Evolutionary conservation across 2,329 filamentous ascomycete species (phyloP), one percentile per base, ranked within the genome.

Genomic region (Fusarium penzigii): DNA sequence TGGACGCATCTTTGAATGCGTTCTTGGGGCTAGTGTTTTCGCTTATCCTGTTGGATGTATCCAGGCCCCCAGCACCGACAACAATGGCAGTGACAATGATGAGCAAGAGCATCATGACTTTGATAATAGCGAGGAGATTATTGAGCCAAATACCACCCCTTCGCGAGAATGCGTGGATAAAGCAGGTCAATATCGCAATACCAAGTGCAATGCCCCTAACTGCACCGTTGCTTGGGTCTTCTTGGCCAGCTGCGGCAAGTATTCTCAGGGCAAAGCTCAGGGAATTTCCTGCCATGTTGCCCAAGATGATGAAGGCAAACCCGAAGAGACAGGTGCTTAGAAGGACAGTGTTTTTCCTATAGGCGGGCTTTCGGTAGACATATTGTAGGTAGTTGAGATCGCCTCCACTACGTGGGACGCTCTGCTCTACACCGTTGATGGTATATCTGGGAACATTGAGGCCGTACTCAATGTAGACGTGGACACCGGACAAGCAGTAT

Each of bases 381-480:
- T 75, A 78, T 61, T 79, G 74, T 14, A 80, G 71, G 64, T 78
- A 79, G 56, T 78, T 76, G 50, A 78, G 72, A 49, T 78, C 76
- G 17, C 75, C 77, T 3, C 76, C 76, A 42, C 72, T 76, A 39
- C 76, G 68, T 8, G 76, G 75, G 2, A 78, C 72, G 29, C 67
- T 68, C 50, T 72, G 70, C 50, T 74, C 70, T 11, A 71, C 55
- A 10, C 71, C 72, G 14, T 71, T 63, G 32, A 73, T 69, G 17
- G 68, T 63, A 46, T 73, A 74, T 17, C 75, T 69, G 11, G 77
- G 77, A 29, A 78, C 69, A 29, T 75, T 76, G 16, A 79, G 68
- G 2, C 77, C 76, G 44, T 77, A 76, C 53, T 79, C 77, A 12
- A 79, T 67, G 49, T 72, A 73, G 9, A 73, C 71, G 29, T 73